Percentiles rank a stretch among this genome's conserved stretches.
These are phyloP conservation scores for Rhizophagus clarus DNA, from an alignment of 192 early-diverging fungal species.

Conservation along the genomic window DNA sequence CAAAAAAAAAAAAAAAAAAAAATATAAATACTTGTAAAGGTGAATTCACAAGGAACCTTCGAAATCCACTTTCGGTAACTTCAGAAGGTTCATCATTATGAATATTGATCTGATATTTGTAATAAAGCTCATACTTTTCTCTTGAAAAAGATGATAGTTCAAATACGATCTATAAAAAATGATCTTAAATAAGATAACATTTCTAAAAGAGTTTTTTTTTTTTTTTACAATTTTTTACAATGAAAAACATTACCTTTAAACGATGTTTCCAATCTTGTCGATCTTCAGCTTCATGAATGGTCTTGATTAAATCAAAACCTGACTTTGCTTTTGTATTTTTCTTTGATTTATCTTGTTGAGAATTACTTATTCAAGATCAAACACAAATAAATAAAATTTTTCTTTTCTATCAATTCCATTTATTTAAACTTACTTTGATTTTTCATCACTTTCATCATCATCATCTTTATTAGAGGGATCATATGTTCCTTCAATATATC, in stretches of 20 bases:
- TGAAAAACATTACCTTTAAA: constrained; percentile 33
- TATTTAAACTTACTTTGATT: constrained; percentile 9
- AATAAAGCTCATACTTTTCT: constrained; percentile 77
- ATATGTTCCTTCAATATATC: constrained; percentile 49
- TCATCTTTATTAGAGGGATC: constrained; percentile 3
- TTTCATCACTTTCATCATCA: not conserved
- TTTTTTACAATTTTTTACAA: no score
- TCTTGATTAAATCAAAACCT: constrained; percentile 32
- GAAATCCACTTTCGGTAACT: constrained; percentile 52
- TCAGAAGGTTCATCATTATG: constrained; percentile 72
- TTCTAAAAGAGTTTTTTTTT: not conserved
- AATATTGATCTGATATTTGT: constrained; percentile 79
- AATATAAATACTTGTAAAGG: constrained; percentile 58
- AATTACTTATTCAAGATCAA: not conserved
- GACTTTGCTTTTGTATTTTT: constrained; percentile 42
- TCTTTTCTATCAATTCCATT: not conserved
- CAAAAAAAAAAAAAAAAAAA: no score
- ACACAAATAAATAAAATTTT: not conserved
- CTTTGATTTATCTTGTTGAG: constrained; percentile 3
- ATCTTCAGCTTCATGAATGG: constrained; percentile 35
- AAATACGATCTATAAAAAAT: constrained; percentile 49
- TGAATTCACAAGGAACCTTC: constrained; percentile 73
- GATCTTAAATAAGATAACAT: not conserved
- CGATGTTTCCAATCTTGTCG: constrained; percentile 40
- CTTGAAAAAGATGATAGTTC: constrained; percentile 69